Percentiles rank a stretch among this genome's conserved stretches.
phyloP scores from a whole-genome alignment of 2,329 filamentous ascomycete genomes.

The Xylariales sp. region DNA sequence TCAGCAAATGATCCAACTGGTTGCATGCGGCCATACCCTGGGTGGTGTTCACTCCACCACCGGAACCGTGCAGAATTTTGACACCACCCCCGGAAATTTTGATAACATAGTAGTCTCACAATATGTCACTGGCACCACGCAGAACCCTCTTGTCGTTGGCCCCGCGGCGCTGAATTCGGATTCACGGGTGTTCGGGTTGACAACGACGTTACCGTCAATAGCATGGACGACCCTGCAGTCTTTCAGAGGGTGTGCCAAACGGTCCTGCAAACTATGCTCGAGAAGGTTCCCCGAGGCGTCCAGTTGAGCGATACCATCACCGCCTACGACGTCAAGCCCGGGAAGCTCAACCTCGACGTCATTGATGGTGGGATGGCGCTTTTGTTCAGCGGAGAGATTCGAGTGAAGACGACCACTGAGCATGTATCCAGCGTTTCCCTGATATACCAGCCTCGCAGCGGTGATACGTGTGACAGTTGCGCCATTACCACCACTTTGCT shows the following conservation, averaged over 20 bases:
- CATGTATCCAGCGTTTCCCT: constrained; percentile 45
- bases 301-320: constrained; percentile 46
- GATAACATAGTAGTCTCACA: constrained; percentile 55
- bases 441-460: constrained; percentile 52
- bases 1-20: constrained; percentile 55
- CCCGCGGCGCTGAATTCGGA: constrained; percentile 47
- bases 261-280: constrained; percentile 57
- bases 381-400: constrained; percentile 49
- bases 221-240: constrained; percentile 36
- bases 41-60: constrained; percentile 62
- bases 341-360: constrained; percentile 50
- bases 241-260: constrained; percentile 45
- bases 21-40: constrained; percentile 57
- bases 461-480: constrained; percentile 39
- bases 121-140: constrained; percentile 49
- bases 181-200: constrained; percentile 52
- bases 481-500: constrained; percentile 40
- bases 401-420: constrained; percentile 49
- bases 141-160: constrained; percentile 51
- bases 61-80: too few relatives aligned
- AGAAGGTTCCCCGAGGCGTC: constrained; percentile 50
- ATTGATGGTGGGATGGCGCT: constrained; percentile 42
- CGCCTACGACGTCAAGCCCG: constrained; percentile 58
- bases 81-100: too few relatives aligned
- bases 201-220: constrained; percentile 47